Base-by-base conservation (phyloP, 192 early-diverging fungal genomes). In the Coemansia sp. region DNA sequence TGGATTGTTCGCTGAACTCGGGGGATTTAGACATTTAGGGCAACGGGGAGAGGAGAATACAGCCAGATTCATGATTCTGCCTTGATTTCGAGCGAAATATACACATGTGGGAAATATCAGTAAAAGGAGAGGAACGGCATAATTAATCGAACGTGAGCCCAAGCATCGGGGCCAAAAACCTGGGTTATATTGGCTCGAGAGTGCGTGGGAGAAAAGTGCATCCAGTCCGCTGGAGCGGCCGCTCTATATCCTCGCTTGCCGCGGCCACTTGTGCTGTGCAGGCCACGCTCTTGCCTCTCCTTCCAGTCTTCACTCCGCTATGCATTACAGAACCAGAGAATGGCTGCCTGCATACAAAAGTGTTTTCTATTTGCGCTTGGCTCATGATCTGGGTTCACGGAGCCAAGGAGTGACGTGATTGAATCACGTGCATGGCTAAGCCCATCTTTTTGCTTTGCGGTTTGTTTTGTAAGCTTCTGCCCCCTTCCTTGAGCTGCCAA, bases 1-100 rank as follows among this genome's bases (percentile, higher is more conserved):
- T 47, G 45, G 45, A 47, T 52, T 52, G 48, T 52, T 52, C 48
- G 48, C 48, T 52, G 48, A 26, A 23, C 48, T 26, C 48, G 21
- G 23, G 21, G 9, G 48, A 52, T 52, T 52, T 52, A 52, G 48
- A 52, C 48, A 52, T 23, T 52, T 52, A 52, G 48, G 23, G 48
- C 20, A 52, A 26, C 21, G 23, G 48, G 48, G 48, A 31, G 31
- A 31, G 31, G 31, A 31, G 31, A 21, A 52, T 26, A 23, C 23
- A 26, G 7, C 11, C 48, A 26, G 23, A 9, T n/a, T 45, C 6
- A 45, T 8, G 43, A n/a, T 16, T 45, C 7, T 45, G 43, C 43
- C 18, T 45, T 45, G 43, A 45, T 45, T 45, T 45, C 1, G 18
- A 9, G 43, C 3, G 45, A 7, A 52, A 52, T 21, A 23, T 31